Evolutionary conservation across 768 basidiomycete species (phyloP).

Genomic region (Imleria badia): DNA sequence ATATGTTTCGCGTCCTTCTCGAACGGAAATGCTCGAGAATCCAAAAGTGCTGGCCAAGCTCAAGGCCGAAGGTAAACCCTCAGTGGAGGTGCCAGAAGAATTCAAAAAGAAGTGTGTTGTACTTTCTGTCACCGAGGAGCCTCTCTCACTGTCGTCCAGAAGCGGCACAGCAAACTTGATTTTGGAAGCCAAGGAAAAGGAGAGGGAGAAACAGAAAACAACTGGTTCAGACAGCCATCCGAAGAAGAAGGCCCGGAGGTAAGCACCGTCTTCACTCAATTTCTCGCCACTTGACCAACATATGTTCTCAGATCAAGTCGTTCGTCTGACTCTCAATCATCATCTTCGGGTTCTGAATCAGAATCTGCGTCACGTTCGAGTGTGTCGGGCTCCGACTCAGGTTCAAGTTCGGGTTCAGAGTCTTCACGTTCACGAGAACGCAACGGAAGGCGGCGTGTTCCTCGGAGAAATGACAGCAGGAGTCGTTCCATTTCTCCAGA

Average conservation of each 20-base stretch:
- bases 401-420: slow-evolving; percentile 43
- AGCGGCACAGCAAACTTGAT: slow-evolving; percentile 84
- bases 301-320: slow-evolving; percentile 31
- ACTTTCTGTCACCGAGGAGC: not conserved
- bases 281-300: not conserved
- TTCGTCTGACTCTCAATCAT: slow-evolving; percentile 29
- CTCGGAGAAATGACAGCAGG: slow-evolving; percentile 23
- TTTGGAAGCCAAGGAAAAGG: slow-evolving; percentile 79
- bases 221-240: slow-evolving; percentile 30
- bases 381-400: slow-evolving; percentile 42
- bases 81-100: slow-evolving; percentile 86
- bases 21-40: slow-evolving; percentile 83
- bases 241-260: slow-evolving; percentile 40
- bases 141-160: slow-evolving; percentile 36
- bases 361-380: slow-evolving; percentile 40
- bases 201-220: slow-evolving; percentile 47
- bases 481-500: slow-evolving; percentile 25
- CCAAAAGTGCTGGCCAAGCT: slow-evolving; percentile 66
- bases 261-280: slow-evolving; percentile 30
- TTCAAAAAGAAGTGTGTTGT: slow-evolving; percentile 73
- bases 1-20: slow-evolving; percentile 86
- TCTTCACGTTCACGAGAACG: slow-evolving; percentile 47
- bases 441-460: slow-evolving; percentile 39
- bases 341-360: slow-evolving; percentile 31
- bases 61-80: slow-evolving; percentile 69